Evolutionary conservation across 768 basidiomycete genomes (phyloP), one percentile per base, ranked within the genome.

Genomic region (Termitomyces sp.): DNA sequence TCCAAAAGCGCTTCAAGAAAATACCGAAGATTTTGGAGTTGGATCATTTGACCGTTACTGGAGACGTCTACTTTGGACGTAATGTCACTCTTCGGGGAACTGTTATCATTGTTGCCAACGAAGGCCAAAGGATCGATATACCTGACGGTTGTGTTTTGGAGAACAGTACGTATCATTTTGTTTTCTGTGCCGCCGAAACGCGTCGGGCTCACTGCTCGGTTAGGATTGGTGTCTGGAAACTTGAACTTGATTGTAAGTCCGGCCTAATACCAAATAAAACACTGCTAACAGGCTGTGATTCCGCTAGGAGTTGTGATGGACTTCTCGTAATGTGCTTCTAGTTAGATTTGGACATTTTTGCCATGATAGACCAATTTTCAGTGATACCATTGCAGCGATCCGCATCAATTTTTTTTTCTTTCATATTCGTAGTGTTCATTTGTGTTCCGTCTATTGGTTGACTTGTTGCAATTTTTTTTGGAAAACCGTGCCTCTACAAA

Each of bases 1-100:
- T 96, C 80, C 90, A 94, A 76, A 91, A 91, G 72, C 86, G 94
- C 48, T 96, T 98, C 84, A 91, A 92, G 80, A 90, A 88, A 71
- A 94, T 96, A 64, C 94, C 94, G 30, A 83, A 84, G 66, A 89
- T 97, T 62, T 73, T 91, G 59, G 94, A 97, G 67, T 78, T 96
- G 61, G 95, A 97, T 71, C 94, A 97, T 73, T 79, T 97, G 72
- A 97, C 95, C 10, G 91, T 97, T 40, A 86, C 89, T 41, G 94
- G 92, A 40, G 91, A 95, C 69, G 91, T 95, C 34, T 84, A 86
- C 76, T 94, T 96, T 70, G 93, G 93, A 21, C 84, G 88, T 57
- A 89, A 89, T 65, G 86, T 92, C 32, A 90, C 88, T 25, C 79
- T 96, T 45, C 84, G 89, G 27, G 93, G 94, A 6, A 96, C 94